Conservation (phyloP, 2,329 filamentous ascomycete genomes). For the Phyllosticta ampelicida region DNA sequence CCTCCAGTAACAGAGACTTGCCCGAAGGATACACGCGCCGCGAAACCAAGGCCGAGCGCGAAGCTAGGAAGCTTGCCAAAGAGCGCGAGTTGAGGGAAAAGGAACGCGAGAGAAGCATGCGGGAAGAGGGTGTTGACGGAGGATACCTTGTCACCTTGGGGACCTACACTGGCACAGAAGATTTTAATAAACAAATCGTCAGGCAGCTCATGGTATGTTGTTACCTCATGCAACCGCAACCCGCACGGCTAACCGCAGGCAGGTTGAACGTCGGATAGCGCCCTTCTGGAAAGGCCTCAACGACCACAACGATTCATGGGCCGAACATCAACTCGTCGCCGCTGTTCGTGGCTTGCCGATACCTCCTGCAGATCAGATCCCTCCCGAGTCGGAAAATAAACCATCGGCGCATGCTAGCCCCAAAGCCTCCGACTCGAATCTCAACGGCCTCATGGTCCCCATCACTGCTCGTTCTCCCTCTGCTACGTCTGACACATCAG, state of each 20-base stretch:
- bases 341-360: conserved; percentile 75
- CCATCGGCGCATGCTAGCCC: conserved; percentile 31
- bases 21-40: conserved; percentile 50
- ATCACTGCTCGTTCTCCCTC: conserved; percentile 69
- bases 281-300: conserved; percentile 94
- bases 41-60: conserved; percentile 84
- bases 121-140: conserved; percentile 86
- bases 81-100: conserved; percentile 65
- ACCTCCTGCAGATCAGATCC: conserved; percentile 72
- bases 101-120: conserved; percentile 83
- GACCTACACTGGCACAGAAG: conserved; percentile 82
- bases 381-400: conserved; percentile 47
- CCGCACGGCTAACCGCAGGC: conserved; percentile 13
- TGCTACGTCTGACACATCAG: conserved; percentile 60
- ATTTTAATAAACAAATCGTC: conserved; percentile 82
- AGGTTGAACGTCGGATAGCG: conserved; percentile 88
- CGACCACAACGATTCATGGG: conserved; percentile 81
- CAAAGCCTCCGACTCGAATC: conserved; percentile 46
- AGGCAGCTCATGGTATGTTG: conserved; percentile 73
- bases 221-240: background rate
- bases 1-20: conserved; percentile 37
- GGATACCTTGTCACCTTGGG: conserved; percentile 91
- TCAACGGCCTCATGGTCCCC: conserved; percentile 68
- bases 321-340: conserved; percentile 89
- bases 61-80: conserved; percentile 73